Base-by-base conservation (phyloP, 2,329 filamentous ascomycete species). In the Aspergillus clavatus region DNA sequence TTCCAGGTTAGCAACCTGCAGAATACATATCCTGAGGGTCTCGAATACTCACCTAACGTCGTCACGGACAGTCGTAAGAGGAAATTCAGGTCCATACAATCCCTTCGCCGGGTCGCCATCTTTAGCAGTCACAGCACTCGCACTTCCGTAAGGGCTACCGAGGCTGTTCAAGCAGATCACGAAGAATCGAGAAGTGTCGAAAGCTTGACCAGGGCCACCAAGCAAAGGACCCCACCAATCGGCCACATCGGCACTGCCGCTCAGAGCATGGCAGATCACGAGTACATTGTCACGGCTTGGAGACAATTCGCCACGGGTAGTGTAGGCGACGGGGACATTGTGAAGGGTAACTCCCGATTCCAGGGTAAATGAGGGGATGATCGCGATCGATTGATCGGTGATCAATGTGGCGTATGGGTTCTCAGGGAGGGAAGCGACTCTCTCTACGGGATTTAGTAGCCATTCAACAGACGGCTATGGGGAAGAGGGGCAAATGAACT, bases 11-110 rank as follows among this genome's bases (percentile, higher is more conserved):
- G 45, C 19, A 12, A n/a, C 11, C 7, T 11, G 5, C n/a, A 5
- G 11, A 6, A 8, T 24, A 22, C 5, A 21, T 8, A 28, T 11
- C 2, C 3, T 2, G 19, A 26, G 4, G 28, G 7, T 24, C 1
- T 24, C 7, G 12, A 7, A 12, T 7, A 52, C 85, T 72, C 72
- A 93, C 87, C 87, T 89, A 42, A 97, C 91, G 72, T 98, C 93
- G 65, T 98, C 93, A 54, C 91, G 79, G 52, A 98, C 88, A 0
- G 93, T 97, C 1, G 93, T 96, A 52, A 98, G 72, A 38, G 93
- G 93, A 57, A 98, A 98, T 62, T 98, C 93, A 1, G 93, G 93
- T 0, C 93, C 93, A 62, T 98, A 98, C 56, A 80, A 80, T 14
- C 81, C 89, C 51, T 87, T 82, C 41, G 74, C 74, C 12, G 78